Evolutionary conservation across 2,329 filamentous ascomycete genomes (phyloP).

Genomic region (Rasamsonia emersonii): DNA sequence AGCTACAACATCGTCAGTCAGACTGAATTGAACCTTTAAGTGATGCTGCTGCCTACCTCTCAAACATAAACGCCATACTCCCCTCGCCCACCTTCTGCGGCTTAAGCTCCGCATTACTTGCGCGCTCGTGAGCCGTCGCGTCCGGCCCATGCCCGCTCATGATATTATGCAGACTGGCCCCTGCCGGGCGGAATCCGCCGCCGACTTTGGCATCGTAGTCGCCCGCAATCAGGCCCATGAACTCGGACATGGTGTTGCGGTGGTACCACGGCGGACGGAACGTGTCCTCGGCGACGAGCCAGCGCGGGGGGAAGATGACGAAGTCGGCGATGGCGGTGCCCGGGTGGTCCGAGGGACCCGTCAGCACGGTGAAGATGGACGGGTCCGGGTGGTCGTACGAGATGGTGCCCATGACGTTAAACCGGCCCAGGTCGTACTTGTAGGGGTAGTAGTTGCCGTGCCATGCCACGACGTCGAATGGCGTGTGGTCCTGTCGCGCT

Average conservation of each 20-base stretch:
- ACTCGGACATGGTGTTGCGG: constrained; percentile 57
- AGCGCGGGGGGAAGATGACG: constrained; percentile 57
- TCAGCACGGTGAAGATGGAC: constrained; percentile 63
- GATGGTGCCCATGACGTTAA: constrained; percentile 65
- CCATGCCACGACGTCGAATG: constrained; percentile 74
- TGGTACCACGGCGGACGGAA: constrained; percentile 57
- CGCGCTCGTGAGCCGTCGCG: constrained; percentile 47
- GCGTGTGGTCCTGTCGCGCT: constrained; percentile 59
- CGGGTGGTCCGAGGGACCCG: constrained; percentile 46
- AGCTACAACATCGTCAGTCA: constrained; percentile 29
- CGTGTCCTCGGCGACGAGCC: constrained; percentile 53
- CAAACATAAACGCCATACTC: constrained; percentile 59
- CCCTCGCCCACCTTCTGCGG: constrained; percentile 51
- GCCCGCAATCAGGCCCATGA: constrained; percentile 56
- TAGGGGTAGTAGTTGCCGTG: constrained; percentile 72
- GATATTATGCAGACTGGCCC: constrained; percentile 58
- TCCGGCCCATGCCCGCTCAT: constrained; percentile 62
- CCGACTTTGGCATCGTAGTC: constrained; percentile 53
- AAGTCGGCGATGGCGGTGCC: constrained; percentile 59
- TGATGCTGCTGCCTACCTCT: constrained; percentile 38
- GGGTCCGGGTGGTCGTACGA: constrained; percentile 73
- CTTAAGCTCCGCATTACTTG: constrained; percentile 44
- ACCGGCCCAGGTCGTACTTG: constrained; percentile 73
- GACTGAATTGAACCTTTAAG: constrained; percentile 23
- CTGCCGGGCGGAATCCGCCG: constrained; percentile 52